Evolutionary conservation across 192 early-diverging fungal species (phyloP), one percentile per base, ranked within the genome.

Genomic region (Coemansia sp.): DNA sequence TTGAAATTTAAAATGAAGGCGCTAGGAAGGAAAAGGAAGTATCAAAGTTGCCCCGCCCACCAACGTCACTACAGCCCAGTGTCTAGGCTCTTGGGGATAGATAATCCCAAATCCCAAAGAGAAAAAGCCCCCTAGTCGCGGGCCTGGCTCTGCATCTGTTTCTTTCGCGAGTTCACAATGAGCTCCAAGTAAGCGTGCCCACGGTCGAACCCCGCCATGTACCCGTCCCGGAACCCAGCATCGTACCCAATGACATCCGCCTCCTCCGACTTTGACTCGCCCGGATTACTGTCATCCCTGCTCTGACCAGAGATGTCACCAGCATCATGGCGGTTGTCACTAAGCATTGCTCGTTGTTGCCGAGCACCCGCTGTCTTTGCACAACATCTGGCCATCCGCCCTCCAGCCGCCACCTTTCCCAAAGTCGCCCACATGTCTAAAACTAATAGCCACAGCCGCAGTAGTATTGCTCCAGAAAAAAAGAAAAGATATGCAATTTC

Each of bases 171-270:
- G 23, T 25, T 20, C 43, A 25, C 43, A 14, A 26, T 35, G 21
- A 23, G 37, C 34, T 68, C 36, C 18, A 45, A 23, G 57, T 52
- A 16, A 25, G 33, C 38, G 14, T 61, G 55, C 11, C 64, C 73
- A 18, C 66, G 59, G 25, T 81, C 67, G 28, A 72, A 81, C 18
- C 78, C 78, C 6, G 73, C 69, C 55, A 18, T 60, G 58, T 76
- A 81, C 20, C 78, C 78, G 57, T 81, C 78, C 28, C 78, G 55
- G 48, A 81, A 81, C n/a, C 78, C 78, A 12, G 59, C 59, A 38
- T 81, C 78, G 18, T 75, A 81, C n/a, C 77, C 77, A 23, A 68
- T 64, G 12, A 10, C 18, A 12, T 11, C 7, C 3, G 56, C 56
- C 12, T 20, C 16, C 18, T 37, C 2, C 20, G 31, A 10, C 26